Evolutionary conservation across 495 filamentous ascomycete genomes (phyloP), one percentile per base, ranked within the genome.

Genomic region (Rusavskia elegans): DNA sequence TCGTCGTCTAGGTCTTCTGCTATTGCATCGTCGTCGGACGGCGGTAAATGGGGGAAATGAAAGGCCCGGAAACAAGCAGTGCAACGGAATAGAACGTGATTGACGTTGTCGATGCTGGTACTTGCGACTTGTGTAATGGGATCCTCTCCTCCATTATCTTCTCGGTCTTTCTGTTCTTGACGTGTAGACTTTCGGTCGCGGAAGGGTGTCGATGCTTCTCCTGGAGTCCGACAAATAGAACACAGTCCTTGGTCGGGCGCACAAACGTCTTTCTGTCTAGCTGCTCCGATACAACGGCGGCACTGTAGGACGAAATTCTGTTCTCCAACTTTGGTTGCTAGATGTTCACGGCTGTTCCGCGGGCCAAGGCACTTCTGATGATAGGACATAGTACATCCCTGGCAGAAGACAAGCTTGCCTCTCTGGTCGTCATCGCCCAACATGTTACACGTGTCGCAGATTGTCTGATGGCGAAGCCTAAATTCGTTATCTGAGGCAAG

Each of bases 301-400:
- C 93, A 99, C 63, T 99, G 93, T 36, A 97, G 68, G 38, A 97
- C 81, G 58, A 92, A 96, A 16, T 83, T 69, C 14, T 82, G 79
- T 5, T 80, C 68, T 4, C 68, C 78, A 45, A 96, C 70, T 63
- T 95, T 97, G n/a, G 92, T 96, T 23, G 93, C 87, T n/a, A 90
- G 70, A 66, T 97, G 92, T 5, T 95, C 87, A 41, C 93, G 75
- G 11, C 57, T 63, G 30, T 68, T 75, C 17, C 90, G 79, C n/a
- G 69, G 63, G 19, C 89, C 87, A 14, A 99, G 71, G 61, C 93
- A 99, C 32, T 57, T 60, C 58, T 84, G 82, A 60, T 99, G 93
- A 56, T 86, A 95, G 0, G 84, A 72, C 21, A 77, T 72, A 3
- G 80, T 85, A 63, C 93, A 99, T 19, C 93, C 90, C 63, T 99